A percentile compares a stretch with the other conserved stretches of the same genome.
phyloP scores from a whole-genome alignment of 129 eudicot genomes.

The Gnaphalium uliginosum region DNA sequence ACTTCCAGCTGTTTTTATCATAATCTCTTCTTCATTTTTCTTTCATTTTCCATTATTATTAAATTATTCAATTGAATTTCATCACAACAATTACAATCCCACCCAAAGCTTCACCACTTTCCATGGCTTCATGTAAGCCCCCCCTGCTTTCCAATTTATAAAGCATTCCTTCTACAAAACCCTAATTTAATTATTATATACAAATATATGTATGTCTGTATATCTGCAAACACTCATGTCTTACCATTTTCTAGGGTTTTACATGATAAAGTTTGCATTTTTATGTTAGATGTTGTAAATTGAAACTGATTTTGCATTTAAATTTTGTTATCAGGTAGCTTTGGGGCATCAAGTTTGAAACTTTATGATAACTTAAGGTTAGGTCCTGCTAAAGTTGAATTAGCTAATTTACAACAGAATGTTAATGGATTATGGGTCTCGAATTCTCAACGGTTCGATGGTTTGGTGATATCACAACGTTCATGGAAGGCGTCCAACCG shows the following conservation, averaged over 20 bases:
- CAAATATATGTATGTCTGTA: background rate
- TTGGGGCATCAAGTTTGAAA: constrained; percentile 56
- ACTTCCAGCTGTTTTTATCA: constrained; percentile 29
- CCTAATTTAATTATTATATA: constrained; percentile 22
- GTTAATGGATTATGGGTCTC: constrained; percentile 21
- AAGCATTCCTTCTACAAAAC: constrained; percentile 13
- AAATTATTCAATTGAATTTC: background rate
- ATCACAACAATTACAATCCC: constrained; percentile 9
- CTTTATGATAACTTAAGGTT: constrained; percentile 39
- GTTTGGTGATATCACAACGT: constrained; percentile 39
- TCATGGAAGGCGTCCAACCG: constrained; percentile 33
- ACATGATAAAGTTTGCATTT: background rate
- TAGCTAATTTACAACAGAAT: constrained; percentile 36
- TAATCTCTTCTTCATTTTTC: background rate
- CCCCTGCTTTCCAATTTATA: constrained; percentile 3
- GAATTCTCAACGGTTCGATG: constrained; percentile 24
- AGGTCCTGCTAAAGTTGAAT: constrained; percentile 37
- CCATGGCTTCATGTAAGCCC: constrained; percentile 64
- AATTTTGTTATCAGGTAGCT: constrained; percentile 48
- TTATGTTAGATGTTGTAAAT: background rate
- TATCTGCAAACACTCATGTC: background rate
- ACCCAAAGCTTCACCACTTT: constrained; percentile 1
- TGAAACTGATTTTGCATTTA: background rate
- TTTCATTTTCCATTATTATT: constrained; percentile 14
- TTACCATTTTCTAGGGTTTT: background rate